phyloP scores from a whole-genome alignment of 306 rosid genomes.

The Cucumis melo region DNA sequence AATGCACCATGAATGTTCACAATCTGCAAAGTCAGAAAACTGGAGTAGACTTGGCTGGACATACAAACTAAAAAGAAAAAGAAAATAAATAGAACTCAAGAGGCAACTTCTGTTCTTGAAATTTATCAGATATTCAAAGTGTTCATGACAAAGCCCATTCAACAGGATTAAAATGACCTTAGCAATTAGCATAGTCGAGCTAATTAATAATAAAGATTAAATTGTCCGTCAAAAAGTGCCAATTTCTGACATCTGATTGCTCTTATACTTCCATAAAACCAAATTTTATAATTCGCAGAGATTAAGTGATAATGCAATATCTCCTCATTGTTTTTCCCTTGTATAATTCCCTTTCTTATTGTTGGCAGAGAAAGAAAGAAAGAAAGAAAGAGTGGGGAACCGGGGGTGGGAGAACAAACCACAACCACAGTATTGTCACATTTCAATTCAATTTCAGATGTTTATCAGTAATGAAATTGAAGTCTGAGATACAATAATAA shows the following conservation, averaged over 20 bases:
- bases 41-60: not conserved
- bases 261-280: not conserved
- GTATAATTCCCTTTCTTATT: not conserved
- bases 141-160: not conserved
- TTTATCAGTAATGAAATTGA: not conserved
- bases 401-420: not conserved
- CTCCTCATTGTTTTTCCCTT: not conserved
- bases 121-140: not conserved
- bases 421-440: not conserved
- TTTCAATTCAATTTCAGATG: not conserved
- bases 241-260: not conserved
- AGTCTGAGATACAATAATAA: not conserved
- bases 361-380: not conserved
- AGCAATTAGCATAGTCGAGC: not conserved
- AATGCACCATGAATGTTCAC: not conserved
- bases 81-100: not conserved
- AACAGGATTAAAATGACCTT: not conserved
- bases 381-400: not conserved
- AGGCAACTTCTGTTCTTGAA: not conserved
- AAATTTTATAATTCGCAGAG: not conserved
- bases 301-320: not conserved
- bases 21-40: not conserved
- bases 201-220: not conserved
- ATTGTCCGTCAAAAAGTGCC: not conserved
- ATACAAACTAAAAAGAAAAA: not conserved